A percentile compares a stretch with the other conserved stretches of the same genome.
Conservation (phyloP, 2,329 filamentous ascomycete genomes). For the Alternaria sp. region DNA sequence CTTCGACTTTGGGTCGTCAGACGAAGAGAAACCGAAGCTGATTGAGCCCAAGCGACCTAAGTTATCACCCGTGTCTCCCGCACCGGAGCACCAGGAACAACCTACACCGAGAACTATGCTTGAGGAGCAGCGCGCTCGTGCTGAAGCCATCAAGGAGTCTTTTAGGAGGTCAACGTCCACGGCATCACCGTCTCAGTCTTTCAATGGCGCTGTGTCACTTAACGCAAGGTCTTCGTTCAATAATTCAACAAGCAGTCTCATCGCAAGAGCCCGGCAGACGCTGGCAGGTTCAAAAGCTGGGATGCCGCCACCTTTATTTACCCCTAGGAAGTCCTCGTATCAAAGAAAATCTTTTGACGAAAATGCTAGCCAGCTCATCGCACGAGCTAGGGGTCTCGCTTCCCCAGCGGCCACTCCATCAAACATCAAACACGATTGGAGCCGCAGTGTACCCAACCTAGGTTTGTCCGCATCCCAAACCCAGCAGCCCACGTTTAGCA, state of each 20-base stretch:
- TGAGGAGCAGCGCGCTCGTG: constrained; percentile 37
- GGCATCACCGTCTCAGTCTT: constrained; percentile 16
- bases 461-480: constrained; percentile 24
- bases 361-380: constrained; percentile 28
- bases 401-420: constrained; percentile 15
- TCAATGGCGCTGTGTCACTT: constrained; percentile 15
- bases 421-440: constrained; percentile 34
- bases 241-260: constrained; percentile 14
- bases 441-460: constrained; percentile 40
- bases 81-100: constrained; percentile 6
- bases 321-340: constrained; percentile 18
- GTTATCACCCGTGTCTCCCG: constrained; percentile 23
- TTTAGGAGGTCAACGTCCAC: constrained; percentile 25
- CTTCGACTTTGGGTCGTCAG: constrained; percentile 36
- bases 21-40: constrained; percentile 31
- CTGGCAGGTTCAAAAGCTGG: constrained; percentile 12
- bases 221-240: constrained; percentile 25
- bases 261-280: constrained; percentile 25
- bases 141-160: constrained; percentile 32
- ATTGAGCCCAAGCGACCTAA: constrained; percentile 37
- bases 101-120: constrained; percentile 21
- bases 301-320: constrained; percentile 10
- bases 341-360: constrained; percentile 18
- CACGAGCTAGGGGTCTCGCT: constrained; percentile 28
- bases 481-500: constrained; percentile 24